A percentile compares a stretch with the other conserved stretches of the same genome.
These are phyloP conservation scores for Candida maesae DNA, from an alignment of 805 yeast genomes.

Conservation along the genomic window DNA sequence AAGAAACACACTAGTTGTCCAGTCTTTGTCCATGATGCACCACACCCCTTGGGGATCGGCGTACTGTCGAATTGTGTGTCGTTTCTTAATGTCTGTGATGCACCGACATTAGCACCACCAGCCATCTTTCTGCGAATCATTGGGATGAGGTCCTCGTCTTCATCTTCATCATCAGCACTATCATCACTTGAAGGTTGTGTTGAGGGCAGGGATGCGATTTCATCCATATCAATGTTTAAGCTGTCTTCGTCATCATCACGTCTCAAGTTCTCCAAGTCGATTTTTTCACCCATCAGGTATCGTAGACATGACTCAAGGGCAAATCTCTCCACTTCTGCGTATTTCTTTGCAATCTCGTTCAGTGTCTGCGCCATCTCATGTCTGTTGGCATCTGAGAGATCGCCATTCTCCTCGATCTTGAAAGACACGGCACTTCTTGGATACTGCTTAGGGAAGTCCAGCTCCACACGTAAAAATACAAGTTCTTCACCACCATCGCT, in stretches of 20 bases:
- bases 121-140: slow-evolving; percentile 6
- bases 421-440: slow-evolving; percentile 63
- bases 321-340: slow-evolving; percentile 53
- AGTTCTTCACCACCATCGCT: slow-evolving; percentile 33
- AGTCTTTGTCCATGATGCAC: slow-evolving; percentile 79
- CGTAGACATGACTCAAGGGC: slow-evolving; percentile 81
- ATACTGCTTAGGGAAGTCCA: slow-evolving; percentile 69
- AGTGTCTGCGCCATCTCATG: slow-evolving; percentile 49
- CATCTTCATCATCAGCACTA: slow-evolving; percentile 35
- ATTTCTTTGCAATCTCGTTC: slow-evolving; percentile 50
- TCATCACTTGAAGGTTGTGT: slow-evolving; percentile 21
- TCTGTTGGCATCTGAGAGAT: slow-evolving; percentile 46
- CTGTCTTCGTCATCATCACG: slow-evolving; percentile 35
- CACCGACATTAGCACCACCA: too few relatives aligned
- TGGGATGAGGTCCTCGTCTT: slow-evolving; percentile 28
- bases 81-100: not conserved
- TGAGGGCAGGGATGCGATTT: slow-evolving; percentile 28
- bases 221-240: slow-evolving; percentile 28
- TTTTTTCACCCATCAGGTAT: slow-evolving; percentile 75
- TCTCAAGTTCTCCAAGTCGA: slow-evolving; percentile 39
- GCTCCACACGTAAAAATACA: slow-evolving; percentile 65
- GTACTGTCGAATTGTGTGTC: slow-evolving; percentile 58
- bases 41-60: slow-evolving; percentile 91
- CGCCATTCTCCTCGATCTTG: slow-evolving; percentile 76
- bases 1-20: slow-evolving; percentile 84